Conservation (phyloP, 169 alveolate genomes). For the Condylostoma magnum region DNA sequence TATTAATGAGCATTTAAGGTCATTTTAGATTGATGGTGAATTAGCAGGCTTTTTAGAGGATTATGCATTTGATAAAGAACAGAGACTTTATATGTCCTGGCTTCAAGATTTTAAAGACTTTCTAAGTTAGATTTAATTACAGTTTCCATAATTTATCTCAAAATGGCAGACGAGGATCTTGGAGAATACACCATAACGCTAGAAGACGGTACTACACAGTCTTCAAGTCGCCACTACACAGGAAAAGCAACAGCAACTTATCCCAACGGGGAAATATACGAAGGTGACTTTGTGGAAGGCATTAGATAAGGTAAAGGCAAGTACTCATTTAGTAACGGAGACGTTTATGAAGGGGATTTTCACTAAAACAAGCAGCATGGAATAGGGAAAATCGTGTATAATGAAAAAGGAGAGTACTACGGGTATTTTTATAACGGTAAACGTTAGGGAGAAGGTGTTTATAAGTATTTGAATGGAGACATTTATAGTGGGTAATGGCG, state of each 20-base stretch:
- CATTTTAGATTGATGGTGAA: constrained; percentile 44
- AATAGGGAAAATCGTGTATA: constrained; percentile 70
- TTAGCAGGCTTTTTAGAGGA: constrained; percentile 51
- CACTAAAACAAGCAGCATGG: constrained; percentile 66
- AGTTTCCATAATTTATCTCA: background rate
- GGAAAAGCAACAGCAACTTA: constrained; percentile 82
- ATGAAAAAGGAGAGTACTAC: constrained; percentile 71
- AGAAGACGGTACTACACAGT: constrained; percentile 3
- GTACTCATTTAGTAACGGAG: constrained; percentile 45
- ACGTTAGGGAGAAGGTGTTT: constrained; percentile 90
- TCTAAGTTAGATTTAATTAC: constrained; percentile 25
- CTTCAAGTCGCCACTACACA: constrained; percentile 52
- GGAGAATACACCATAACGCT: constrained; percentile 3
- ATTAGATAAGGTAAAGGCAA: constrained; percentile 70
- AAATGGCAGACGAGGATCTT: constrained; percentile 31
- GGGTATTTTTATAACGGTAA: constrained; percentile 83
- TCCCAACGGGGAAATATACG: constrained; percentile 84
- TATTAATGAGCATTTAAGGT: constrained; percentile 36
- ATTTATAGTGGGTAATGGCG: constrained; percentile 90
- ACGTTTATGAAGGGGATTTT: constrained; percentile 73
- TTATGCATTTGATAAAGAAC: constrained; percentile 56
- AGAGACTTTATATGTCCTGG: constrained; percentile 62
- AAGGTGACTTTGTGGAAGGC: constrained; percentile 80
- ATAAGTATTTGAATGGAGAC: constrained; percentile 86
- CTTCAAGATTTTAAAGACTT: constrained; percentile 40